Evolutionary conservation across 495 filamentous ascomycete genomes (phyloP), one percentile per base, ranked within the genome.

Genomic region (Cercophora scortea): DNA sequence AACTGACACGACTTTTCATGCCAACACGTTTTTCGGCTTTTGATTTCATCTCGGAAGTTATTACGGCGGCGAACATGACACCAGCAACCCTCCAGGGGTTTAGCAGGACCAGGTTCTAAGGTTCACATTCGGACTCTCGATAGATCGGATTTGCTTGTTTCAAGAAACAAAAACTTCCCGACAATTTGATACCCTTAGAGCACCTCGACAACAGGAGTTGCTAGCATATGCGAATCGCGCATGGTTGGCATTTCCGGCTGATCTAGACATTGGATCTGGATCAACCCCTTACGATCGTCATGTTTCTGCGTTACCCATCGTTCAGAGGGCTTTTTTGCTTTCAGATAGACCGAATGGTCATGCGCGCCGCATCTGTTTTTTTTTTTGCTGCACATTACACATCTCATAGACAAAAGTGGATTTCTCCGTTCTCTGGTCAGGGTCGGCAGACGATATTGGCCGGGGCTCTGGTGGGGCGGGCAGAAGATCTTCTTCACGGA

Each of bases 341-440:
- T 65, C 64, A 66, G 49, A 66, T 67, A 71, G 70, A 71, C 59
- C 54, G 57, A 57, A 53, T 64, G 65, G 60, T 63, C 63, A 68
- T 62, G 50, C 51, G 59, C 57, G 67, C 68, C 68, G 65, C 64
- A 53, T 52, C 48, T 53, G 42, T 56, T 50, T 56, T 42, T 57
- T 42, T 57, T 9, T 11, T 60, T 63, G 39, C 53, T 70, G 53
- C 60, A 62, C 63, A 59, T 65, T 62, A 59, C 56, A 54, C 56
- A 58, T 70, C 61, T 69, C 70, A 75, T 81, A 81, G 78, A 81
- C 72, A 80, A 80, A 80, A 79, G 73, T 73, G 74, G 77, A 75
- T 76, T 73, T 74, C 73, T 76, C 71, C 62, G 66, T 71, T 69
- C 60, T 74, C 68, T 72, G 66, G 71, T 68, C 66, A 62, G 54